Conservation (phyloP, 805 yeast genomes). For the Nakazawaea ishiwadae region DNA sequence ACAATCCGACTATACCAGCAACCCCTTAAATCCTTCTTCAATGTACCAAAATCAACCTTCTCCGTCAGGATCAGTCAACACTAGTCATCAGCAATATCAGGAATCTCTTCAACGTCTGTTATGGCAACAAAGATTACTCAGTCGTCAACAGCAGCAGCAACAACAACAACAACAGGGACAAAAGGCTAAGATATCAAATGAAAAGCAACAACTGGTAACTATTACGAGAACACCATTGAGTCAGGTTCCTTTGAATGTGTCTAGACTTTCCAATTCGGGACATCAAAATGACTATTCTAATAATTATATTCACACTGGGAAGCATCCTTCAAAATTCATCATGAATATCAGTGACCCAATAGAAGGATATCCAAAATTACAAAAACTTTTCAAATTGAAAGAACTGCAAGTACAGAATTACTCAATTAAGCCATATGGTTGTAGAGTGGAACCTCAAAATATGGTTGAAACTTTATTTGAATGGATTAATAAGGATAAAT, state of each 20-base stretch:
- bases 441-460: constrained; percentile 44
- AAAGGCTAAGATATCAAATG: too few species aligned
- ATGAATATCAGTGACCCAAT: constrained; percentile 63
- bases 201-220: too few species aligned
- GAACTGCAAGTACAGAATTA: constrained; percentile 47
- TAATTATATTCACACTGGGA: constrained; percentile 58
- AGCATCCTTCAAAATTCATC: constrained; percentile 58
- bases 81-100: not conserved
- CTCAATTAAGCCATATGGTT: constrained; percentile 64
- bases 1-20: too few species aligned
- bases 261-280: too few species aligned
- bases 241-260: not conserved
- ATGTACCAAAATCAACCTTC: not conserved
- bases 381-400: constrained; percentile 62
- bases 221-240: not conserved
- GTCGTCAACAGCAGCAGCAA: not conserved
- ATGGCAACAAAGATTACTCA: constrained; percentile 5
- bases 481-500: constrained; percentile 55
- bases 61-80: too few species aligned
- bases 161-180: not conserved
- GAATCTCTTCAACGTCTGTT: constrained; percentile 2
- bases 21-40: too few species aligned
- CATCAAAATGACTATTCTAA: constrained; percentile 74
- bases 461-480: constrained; percentile 52
- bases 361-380: constrained; percentile 84